phyloP scores from a whole-genome alignment of 495 filamentous ascomycete species.

The Penicillium bovifimosum region DNA sequence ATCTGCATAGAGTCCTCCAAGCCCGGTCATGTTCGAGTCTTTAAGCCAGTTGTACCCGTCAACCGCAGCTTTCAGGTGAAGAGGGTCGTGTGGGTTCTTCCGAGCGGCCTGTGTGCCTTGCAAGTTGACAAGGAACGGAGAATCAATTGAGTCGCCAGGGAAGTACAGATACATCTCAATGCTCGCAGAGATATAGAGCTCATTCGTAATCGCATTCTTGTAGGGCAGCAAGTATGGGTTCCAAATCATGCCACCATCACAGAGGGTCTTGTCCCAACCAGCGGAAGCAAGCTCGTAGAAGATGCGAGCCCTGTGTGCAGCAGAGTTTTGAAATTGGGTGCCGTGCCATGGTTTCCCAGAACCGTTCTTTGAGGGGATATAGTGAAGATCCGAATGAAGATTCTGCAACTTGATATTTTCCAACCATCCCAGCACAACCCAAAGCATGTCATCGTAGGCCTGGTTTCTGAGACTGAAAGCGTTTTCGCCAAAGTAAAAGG shows the following conservation, averaged over 20 bases:
- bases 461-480: conserved; percentile 67
- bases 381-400: conserved; percentile 60
- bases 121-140: conserved; percentile 52
- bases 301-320: conserved; percentile 78
- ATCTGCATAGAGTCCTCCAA: conserved; percentile 73
- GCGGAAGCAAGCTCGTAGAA: conserved; percentile 78
- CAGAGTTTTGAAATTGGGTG: conserved; percentile 65
- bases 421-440: conserved; percentile 93
- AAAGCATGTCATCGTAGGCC: conserved; percentile 94
- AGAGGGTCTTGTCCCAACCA: conserved; percentile 81
- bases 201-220: conserved; percentile 97
- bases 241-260: conserved; percentile 91
- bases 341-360: conserved; percentile 58
- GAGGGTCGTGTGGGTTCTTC: conserved; percentile 52
- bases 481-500: conserved; percentile 86
- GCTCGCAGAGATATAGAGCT: conserved; percentile 79
- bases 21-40: conserved; percentile 74
- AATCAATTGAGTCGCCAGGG: conserved; percentile 67
- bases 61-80: conserved; percentile 64
- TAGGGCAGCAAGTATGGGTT: conserved; percentile 77
- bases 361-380: conserved; percentile 14
- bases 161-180: conserved; percentile 89
- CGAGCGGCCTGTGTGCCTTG: conserved; percentile 8
- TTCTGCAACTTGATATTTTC: conserved; percentile 73
- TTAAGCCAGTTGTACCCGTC: conserved; percentile 80